Evolutionary conservation across 2,329 filamentous ascomycete species (phyloP), one percentile per base, ranked within the genome.

Genomic region (Sclerotinia sclerotiorum): DNA sequence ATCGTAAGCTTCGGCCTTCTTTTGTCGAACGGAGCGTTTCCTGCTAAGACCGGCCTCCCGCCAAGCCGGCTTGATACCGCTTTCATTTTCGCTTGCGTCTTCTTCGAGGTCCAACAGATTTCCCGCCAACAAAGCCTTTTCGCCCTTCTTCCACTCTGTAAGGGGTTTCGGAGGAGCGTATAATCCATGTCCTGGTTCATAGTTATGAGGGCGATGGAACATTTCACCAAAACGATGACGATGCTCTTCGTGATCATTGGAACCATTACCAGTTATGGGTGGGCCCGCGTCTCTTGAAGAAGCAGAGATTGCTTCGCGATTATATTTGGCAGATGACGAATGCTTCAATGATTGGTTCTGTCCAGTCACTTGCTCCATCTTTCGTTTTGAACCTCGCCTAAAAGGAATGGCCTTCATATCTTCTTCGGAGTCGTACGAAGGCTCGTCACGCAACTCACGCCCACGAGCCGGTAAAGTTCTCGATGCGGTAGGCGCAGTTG

Each of bases 81-180:
- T 84, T 54, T 88, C 85, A 11, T 70, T 65, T 65, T 77, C 76
- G n/a, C 70, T 70, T 48, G 73, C 68, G 11, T 73, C 74, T 8
- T 81, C 78, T 68, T 83, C 81, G 44, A 91, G 83, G 69, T 91
- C 86, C 42, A 92, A 82, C 63, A 91, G 79, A 1, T 81, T 77
- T 1, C 85, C 84, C 0, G 83, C 82, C 4, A 93, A 80, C 10
- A 84, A 84, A 46, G 88, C 89, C 46, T 89, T 82, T 0, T 85
- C 86, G 10, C 84, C 89, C 74, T 87, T 88, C 76, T 85, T 89
- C 90, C 90, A 93, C 76, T 94, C 91, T 46, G 91, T 85, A 10
- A 94, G 80, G 75, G 87, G 88, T 67, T 81, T 79, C 0, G 87
- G 83, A 5, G 85, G 81, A 42, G 86, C 79, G 75, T 91, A 92